phyloP scores from a whole-genome alignment of 148 eudicot genomes.

The Rhododendron simsii region DNA sequence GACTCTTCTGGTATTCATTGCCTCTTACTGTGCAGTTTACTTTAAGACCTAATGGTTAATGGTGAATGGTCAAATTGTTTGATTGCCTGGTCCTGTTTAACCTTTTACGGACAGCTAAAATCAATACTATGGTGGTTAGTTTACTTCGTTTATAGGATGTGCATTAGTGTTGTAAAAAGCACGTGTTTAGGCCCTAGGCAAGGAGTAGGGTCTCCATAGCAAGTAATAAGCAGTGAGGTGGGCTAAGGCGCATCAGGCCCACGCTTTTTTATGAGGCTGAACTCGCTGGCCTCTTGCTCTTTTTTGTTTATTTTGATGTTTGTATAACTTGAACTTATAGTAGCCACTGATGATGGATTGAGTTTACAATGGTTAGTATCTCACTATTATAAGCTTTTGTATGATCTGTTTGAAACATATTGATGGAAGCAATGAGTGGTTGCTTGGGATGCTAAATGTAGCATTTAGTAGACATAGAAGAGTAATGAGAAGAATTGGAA shows the following conservation, averaged over 20 bases:
- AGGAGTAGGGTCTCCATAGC: background rate
- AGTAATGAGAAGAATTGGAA: background rate
- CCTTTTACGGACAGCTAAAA: background rate
- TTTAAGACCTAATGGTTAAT: background rate
- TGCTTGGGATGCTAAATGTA: background rate
- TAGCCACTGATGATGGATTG: background rate
- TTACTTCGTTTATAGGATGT: background rate
- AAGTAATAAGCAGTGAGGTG: background rate
- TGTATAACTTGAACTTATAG: background rate
- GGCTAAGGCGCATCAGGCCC: background rate
- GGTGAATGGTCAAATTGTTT: background rate
- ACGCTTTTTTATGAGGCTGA: background rate
- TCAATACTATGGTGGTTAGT: background rate
- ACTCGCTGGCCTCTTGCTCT: background rate
- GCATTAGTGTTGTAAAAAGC: background rate
- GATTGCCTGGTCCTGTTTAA: background rate
- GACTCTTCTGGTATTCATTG: slow-evolving; percentile 47
- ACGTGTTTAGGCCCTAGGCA: background rate
- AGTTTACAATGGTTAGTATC: background rate
- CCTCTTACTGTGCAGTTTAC: background rate
- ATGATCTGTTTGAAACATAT: background rate
- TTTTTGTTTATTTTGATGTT: background rate
- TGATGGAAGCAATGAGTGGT: background rate
- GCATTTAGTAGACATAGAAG: background rate
- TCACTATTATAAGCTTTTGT: background rate